phyloP scores from a whole-genome alignment of 352 stramenopile species.

The Thalassiosira livingstoniorum region DNA sequence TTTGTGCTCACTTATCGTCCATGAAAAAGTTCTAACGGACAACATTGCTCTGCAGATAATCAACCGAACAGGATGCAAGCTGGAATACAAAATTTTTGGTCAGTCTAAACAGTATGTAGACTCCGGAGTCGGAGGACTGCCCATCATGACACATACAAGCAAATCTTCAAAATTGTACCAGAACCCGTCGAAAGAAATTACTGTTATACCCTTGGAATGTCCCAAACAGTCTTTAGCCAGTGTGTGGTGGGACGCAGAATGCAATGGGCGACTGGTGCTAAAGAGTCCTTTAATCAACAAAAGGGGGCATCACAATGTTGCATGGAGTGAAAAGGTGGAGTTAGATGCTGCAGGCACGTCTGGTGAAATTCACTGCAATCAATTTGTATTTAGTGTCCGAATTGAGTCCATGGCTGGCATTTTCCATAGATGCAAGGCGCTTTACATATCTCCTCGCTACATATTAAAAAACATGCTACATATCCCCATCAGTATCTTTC shows the following conservation, averaged over 20 bases:
- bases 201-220: constrained; percentile 44
- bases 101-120: constrained; percentile 42
- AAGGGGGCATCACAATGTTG: constrained; percentile 32
- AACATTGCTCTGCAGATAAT: no score
- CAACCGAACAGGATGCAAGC: no score
- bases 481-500: constrained; percentile 53
- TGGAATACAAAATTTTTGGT: constrained; percentile 56
- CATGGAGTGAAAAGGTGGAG: constrained; percentile 58
- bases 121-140: constrained; percentile 39
- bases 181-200: constrained; percentile 41
- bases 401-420: constrained; percentile 61
- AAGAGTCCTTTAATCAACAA: constrained; percentile 32
- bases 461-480: constrained; percentile 68
- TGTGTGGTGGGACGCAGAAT: constrained; percentile 54
- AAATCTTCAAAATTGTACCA: constrained; percentile 55
- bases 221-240: constrained; percentile 12
- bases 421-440: constrained; percentile 56
- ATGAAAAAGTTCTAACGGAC: no score
- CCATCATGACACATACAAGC: constrained; percentile 54
- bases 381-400: constrained; percentile 48
- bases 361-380: constrained; percentile 53
- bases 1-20: no score
- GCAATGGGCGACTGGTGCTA: constrained; percentile 57
- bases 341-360: constrained; percentile 43
- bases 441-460: constrained; percentile 61